phyloP scores from a whole-genome alignment of 345 rosid species.

The Rhodamnia rubescens region DNA sequence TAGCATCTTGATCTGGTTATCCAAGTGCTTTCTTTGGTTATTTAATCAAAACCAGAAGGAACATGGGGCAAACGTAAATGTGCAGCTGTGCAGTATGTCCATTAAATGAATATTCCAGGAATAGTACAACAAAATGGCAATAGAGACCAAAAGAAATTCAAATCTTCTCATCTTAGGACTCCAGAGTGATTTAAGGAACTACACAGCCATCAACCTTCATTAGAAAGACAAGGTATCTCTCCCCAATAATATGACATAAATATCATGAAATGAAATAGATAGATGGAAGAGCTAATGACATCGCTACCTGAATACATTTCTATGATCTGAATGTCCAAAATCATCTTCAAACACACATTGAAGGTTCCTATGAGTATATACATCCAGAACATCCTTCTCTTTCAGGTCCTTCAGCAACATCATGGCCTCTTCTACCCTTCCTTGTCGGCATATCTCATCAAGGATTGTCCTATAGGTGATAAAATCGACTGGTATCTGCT shows the following conservation, averaged over 20 bases:
- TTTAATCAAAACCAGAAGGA: not conserved
- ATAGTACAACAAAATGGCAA: not conserved
- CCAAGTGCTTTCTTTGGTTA: not conserved
- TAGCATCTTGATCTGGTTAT: not conserved
- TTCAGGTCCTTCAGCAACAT: conserved; percentile 43
- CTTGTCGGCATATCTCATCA: conserved; percentile 65
- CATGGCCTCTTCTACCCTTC: conserved; percentile 43
- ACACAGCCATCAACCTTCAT: not conserved
- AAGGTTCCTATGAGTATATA: conserved; percentile 45
- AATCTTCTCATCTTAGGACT: not conserved
- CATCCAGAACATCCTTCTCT: conserved; percentile 48
- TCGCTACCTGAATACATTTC: conserved; percentile 2
- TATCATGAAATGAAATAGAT: not conserved
- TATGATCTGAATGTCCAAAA: conserved; percentile 14
- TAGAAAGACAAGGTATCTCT: not conserved
- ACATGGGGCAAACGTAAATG: not conserved
- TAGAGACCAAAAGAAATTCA: not conserved
- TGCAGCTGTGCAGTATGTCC: not conserved
- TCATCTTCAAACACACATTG: conserved; percentile 51
- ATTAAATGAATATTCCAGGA: not conserved
- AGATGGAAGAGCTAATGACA: not conserved
- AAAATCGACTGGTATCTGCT: conserved; percentile 45
- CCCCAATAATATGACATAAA: not conserved
- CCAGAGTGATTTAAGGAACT: not conserved
- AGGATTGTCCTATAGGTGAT: conserved; percentile 56